A percentile compares a stretch with the other conserved stretches of the same genome.
phyloP scores from a whole-genome alignment of 1,284 basidiomycete species.

The Pseudozyma tsukubaensis region DNA sequence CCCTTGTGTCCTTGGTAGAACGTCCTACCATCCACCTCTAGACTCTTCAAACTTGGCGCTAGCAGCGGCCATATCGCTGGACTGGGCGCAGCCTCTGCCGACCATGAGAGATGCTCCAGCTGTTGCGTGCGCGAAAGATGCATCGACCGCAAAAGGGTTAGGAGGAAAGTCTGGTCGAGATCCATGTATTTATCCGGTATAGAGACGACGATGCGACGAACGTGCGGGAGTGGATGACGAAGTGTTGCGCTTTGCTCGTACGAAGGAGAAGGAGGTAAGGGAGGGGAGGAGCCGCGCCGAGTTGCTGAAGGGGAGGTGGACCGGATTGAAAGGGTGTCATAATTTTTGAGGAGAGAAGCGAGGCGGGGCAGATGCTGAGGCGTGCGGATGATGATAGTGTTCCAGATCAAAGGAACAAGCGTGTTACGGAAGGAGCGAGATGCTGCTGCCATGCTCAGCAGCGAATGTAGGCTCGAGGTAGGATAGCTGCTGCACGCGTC shows the following conservation, averaged over 20 bases:
- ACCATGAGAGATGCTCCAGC: conserved; percentile 27
- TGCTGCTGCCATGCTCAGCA: conserved; percentile 16
- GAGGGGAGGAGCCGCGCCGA: not conserved
- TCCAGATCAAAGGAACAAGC: conserved; percentile 21
- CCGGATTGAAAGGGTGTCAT: conserved; percentile 24
- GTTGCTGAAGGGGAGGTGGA: conserved; percentile 9
- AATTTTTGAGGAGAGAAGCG: conserved; percentile 11
- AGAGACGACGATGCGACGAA: conserved; percentile 16
- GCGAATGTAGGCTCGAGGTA: not conserved
- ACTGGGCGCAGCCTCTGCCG: conserved; percentile 21
- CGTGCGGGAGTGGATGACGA: conserved; percentile 20
- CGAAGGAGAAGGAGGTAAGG: not conserved
- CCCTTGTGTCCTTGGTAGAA: conserved; percentile 35
- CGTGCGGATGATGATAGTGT: conserved; percentile 28
- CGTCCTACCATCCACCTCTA: conserved; percentile 31
- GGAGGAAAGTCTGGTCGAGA: conserved; percentile 29
- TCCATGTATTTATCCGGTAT: conserved; percentile 33
- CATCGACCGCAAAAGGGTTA: conserved; percentile 25
- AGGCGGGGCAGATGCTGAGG: conserved; percentile 31
- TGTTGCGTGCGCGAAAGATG: conserved; percentile 13
- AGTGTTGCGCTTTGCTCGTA: not conserved
- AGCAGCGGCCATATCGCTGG: conserved; percentile 25
- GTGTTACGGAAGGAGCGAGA: conserved; percentile 18
- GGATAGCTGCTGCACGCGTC: not conserved
- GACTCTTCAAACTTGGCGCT: conserved; percentile 3